Conservation (phyloP, 176 grass and related monocot species). For the Phragmites australis region DNA sequence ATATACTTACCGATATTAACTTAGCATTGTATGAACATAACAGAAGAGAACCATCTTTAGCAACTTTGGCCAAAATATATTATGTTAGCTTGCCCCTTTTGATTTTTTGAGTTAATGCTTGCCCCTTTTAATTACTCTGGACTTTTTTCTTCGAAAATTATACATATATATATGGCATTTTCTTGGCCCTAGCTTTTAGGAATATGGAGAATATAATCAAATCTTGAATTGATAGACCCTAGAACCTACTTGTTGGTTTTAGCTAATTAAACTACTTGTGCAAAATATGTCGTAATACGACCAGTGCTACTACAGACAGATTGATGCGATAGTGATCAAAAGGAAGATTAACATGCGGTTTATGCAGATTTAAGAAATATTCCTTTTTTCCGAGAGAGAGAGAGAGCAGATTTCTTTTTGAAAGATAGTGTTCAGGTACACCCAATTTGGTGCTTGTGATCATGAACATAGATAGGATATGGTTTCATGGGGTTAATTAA, state of each 20-base stretch:
- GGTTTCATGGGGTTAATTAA: slow-evolving; percentile 11
- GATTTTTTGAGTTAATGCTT: not conserved
- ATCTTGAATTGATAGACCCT: slow-evolving; percentile 2
- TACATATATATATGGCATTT: not conserved
- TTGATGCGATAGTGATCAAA: not conserved
- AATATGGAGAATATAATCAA: slow-evolving; percentile 44
- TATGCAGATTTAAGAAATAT: not conserved
- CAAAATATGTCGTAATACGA: not conserved
- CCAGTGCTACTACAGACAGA: not conserved
- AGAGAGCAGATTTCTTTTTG: not conserved
- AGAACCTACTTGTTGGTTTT: slow-evolving; percentile 1
- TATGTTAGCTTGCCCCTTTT: not conserved
- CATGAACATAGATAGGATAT: slow-evolving; percentile 3
- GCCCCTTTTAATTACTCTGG: not conserved
- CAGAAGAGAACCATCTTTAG: slow-evolving; percentile 33
- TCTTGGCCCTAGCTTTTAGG: slow-evolving; percentile 36
- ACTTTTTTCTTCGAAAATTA: not conserved
- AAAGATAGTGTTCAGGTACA: not conserved
- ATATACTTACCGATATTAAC: not conserved
- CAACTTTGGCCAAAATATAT: slow-evolving; percentile 11
- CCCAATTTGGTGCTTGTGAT: not conserved
- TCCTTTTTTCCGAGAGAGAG: not conserved
- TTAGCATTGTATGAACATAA: slow-evolving; percentile 24
- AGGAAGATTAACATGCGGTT: not conserved
- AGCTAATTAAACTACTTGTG: not conserved